These are phyloP conservation scores for Dipteronia dyeriana DNA, from an alignment of 345 rosid species.

Conservation along the genomic window DNA sequence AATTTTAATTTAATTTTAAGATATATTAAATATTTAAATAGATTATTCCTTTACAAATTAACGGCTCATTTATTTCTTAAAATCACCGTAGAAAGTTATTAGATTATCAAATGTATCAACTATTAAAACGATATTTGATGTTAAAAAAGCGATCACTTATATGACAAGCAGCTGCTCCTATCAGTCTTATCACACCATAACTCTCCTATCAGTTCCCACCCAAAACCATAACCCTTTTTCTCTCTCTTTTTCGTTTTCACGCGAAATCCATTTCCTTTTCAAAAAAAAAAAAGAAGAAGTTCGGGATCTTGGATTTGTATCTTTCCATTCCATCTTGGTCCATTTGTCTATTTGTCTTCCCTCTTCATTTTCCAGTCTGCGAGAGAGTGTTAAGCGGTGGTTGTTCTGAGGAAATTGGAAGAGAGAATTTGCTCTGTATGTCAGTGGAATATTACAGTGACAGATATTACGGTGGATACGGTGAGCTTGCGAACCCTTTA, in stretches of 20 bases:
- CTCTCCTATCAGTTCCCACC: not conserved
- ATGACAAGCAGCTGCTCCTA: conserved; percentile 17
- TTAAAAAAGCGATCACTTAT: not conserved
- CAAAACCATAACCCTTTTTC: not conserved
- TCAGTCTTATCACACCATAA: conserved; percentile 11
- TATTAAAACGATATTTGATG: no score
- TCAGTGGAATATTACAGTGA: conserved; percentile 48
- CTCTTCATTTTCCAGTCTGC: no score
- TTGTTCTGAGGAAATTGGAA: not conserved
- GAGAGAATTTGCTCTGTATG: conserved; percentile 45
- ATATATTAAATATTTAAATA: no score
- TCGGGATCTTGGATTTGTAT: no score
- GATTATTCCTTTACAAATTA: no score
- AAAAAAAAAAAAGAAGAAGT: not conserved
- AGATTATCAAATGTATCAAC: no score
- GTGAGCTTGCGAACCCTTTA: conserved; percentile 58
- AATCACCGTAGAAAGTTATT: no score
- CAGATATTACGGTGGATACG: conserved; percentile 47
- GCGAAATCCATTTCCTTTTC: not conserved
- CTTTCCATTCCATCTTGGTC: no score
- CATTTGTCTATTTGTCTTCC: not conserved
- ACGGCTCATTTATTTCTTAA: no score
- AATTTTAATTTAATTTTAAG: no score
- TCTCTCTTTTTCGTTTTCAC: not conserved
- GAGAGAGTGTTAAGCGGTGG: not conserved